A percentile compares a stretch with the other conserved stretches of the same genome.
Conservation (phyloP, 352 stramenopile species). For the Aphanomyces astaci region DNA sequence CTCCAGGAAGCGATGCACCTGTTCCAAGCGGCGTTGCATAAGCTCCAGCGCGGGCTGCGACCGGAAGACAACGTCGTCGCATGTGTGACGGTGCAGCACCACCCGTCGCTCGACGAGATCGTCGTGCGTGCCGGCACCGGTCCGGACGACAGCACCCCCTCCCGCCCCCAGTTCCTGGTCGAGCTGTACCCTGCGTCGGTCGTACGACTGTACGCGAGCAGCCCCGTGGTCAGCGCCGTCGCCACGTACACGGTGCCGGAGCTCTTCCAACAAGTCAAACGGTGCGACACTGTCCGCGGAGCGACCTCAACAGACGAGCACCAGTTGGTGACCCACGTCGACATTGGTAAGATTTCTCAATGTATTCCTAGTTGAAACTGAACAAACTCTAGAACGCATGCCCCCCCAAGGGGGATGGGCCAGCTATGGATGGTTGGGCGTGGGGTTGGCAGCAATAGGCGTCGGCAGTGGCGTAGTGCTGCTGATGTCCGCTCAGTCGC, state of each 20-base stretch:
- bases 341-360: not conserved
- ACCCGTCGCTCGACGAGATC: slow-evolving; percentile 47
- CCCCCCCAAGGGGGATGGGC: not conserved
- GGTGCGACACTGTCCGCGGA: not conserved
- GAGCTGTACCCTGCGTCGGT: slow-evolving; percentile 66
- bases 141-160: not conserved
- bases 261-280: not conserved
- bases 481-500: not conserved
- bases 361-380: not conserved
- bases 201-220: slow-evolving; percentile 59
- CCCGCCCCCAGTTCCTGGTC: slow-evolving; percentile 37
- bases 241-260: slow-evolving; percentile 34
- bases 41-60: slow-evolving; percentile 51
- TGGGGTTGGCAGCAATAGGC: not conserved
- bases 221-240: slow-evolving; percentile 44
- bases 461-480: not conserved
- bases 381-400: not conserved
- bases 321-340: not conserved
- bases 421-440: not conserved
- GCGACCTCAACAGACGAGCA: not conserved
- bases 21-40: slow-evolving; percentile 63
- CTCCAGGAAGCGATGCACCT: slow-evolving; percentile 48
- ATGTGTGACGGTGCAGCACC: slow-evolving; percentile 65
- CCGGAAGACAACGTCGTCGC: slow-evolving; percentile 61
- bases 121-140: slow-evolving; percentile 33